A percentile compares a stretch with the other conserved stretches of the same genome.
Evolutionary conservation across 1,139 yeast species (phyloP).

Genomic region (Saccharomycopsis hybrid): DNA sequence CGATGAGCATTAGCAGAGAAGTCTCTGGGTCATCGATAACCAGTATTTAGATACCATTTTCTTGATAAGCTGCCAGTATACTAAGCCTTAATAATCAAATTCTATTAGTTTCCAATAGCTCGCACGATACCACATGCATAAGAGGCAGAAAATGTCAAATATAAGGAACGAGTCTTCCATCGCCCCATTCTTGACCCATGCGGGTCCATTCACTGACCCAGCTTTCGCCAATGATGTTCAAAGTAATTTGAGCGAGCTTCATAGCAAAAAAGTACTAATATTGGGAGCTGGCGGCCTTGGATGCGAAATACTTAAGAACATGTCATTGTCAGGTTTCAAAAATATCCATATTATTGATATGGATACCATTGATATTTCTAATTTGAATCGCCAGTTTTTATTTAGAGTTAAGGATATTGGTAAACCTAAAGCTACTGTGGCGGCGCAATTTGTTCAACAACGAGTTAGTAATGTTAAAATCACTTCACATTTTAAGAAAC

Average conservation of each 20-base stretch:
- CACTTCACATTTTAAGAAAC: constrained; percentile 53
- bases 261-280: constrained; percentile 35
- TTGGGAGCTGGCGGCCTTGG: constrained; percentile 97
- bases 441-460: constrained; percentile 53
- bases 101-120: too few relatives aligned
- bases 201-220: constrained; percentile 19
- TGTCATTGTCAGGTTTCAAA: constrained; percentile 71
- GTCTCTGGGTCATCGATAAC: too few relatives aligned
- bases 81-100: too few relatives aligned
- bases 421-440: constrained; percentile 70
- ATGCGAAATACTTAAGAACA: constrained; percentile 82
- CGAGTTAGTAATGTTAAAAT: constrained; percentile 45
- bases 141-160: constrained; percentile 15
- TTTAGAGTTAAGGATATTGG: constrained; percentile 75
- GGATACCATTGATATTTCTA: constrained; percentile 91
- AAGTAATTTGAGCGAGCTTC: constrained; percentile 4
- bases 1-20: too few relatives aligned
- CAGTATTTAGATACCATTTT: too few relatives aligned
- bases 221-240: constrained; percentile 1
- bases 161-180: constrained; percentile 11
- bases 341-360: constrained; percentile 82
- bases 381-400: constrained; percentile 83
- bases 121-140: too few relatives aligned
- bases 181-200: background rate
- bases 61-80: too few relatives aligned